Conservation (phyloP, 2,329 filamentous ascomycete species). For the Furcasterigmium sp. region DNA sequence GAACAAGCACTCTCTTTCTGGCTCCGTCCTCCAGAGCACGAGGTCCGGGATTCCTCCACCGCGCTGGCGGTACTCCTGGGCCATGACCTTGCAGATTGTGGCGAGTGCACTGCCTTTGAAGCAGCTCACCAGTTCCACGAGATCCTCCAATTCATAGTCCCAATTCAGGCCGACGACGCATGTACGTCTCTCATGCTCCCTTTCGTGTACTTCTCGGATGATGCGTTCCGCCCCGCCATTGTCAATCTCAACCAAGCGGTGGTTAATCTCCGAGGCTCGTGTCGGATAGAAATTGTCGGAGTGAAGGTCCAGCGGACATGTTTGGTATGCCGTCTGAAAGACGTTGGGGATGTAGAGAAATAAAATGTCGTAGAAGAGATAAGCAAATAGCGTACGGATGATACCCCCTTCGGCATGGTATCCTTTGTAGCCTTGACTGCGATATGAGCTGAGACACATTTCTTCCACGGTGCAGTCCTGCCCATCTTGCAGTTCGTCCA, state of each 20-base stretch:
- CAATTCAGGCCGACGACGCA: constrained; percentile 91
- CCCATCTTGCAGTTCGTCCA: constrained; percentile 66
- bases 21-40: constrained; percentile 68
- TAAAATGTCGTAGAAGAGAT: constrained; percentile 88
- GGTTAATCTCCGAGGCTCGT: constrained; percentile 84
- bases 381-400: constrained; percentile 82
- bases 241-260: constrained; percentile 76
- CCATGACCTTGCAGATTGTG: constrained; percentile 86
- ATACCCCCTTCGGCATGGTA: constrained; percentile 92
- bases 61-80: constrained; percentile 85
- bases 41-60: constrained; percentile 89
- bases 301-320: constrained; percentile 85
- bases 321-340: constrained; percentile 94
- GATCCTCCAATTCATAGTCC: constrained; percentile 74
- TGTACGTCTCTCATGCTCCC: constrained; percentile 65
- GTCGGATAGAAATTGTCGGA: constrained; percentile 88
- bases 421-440: constrained; percentile 81
- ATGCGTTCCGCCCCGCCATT: constrained; percentile 72
- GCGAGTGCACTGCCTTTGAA: constrained; percentile 79
- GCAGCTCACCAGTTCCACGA: constrained; percentile 72
- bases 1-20: constrained; percentile 60
- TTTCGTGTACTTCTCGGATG: constrained; percentile 61
- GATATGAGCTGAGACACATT: constrained; percentile 89
- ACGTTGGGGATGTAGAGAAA: constrained; percentile 94
- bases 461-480: constrained; percentile 83